A percentile compares a stretch with the other conserved stretches of the same genome.
These are phyloP conservation scores for Myochromella boudieri DNA, from an alignment of 768 basidiomycete species.

Conservation along the genomic window DNA sequence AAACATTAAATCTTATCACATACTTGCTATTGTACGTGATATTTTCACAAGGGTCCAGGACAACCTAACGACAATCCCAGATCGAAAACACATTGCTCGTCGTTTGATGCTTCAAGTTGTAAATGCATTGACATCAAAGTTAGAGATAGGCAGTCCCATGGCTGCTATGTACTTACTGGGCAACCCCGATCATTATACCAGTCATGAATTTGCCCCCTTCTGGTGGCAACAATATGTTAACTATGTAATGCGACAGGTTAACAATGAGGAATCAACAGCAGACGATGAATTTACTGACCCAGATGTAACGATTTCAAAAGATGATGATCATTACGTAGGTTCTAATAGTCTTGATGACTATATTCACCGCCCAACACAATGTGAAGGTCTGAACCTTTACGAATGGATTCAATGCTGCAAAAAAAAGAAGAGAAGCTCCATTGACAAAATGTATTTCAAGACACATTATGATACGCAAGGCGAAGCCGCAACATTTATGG, in stretches of 20 bases:
- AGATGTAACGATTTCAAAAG: conserved; percentile 20
- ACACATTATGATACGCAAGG: too few species aligned
- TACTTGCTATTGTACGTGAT: too few species aligned
- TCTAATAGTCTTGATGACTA: conserved; percentile 32
- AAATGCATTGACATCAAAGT: conserved; percentile 31
- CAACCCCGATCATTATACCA: conserved; percentile 38
- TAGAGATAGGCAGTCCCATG: conserved; percentile 39
- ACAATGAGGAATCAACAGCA: too few species aligned
- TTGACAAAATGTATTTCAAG: too few species aligned
- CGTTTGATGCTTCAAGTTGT: conserved; percentile 34
- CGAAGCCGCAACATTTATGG: too few species aligned
- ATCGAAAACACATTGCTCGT: conserved; percentile 22
- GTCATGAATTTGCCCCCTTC: conserved; percentile 28
- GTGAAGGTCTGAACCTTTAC: conserved; percentile 22
- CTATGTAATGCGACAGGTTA: too few species aligned
- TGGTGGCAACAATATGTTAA: conserved; percentile 34
- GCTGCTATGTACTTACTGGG: conserved; percentile 31
- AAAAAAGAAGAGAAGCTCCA: conserved; percentile 6
- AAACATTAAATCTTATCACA: too few species aligned
- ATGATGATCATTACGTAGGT: conserved; percentile 16
- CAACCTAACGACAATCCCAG: too few species aligned
- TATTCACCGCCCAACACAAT: conserved; percentile 21
- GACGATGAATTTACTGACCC: too few species aligned
- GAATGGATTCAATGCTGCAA: conserved; percentile 23
- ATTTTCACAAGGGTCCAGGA: too few species aligned